Evolutionary conservation across 768 basidiomycete genomes (phyloP), one percentile per base, ranked within the genome.

Genomic region (Candolleomyces efflorescens): DNA sequence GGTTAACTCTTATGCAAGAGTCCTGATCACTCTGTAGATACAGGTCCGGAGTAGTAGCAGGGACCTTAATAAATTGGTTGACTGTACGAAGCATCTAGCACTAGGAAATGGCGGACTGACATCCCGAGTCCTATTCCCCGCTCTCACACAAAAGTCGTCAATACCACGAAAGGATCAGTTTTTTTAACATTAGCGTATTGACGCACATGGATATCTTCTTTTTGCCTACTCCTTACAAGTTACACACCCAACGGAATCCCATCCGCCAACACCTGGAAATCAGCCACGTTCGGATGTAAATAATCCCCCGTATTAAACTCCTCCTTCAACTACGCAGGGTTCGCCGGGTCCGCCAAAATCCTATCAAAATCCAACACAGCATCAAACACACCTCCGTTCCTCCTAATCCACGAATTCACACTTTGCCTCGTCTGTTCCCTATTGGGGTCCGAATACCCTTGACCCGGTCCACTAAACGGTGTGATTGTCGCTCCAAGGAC

Each of bases 401-500:
- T 71, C 39, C 73, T 65, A 37, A 82, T 79, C 66, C 69, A 81
- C 1, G 58, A 60, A 62, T 82, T 80, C 23, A 81, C 71, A 24
- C 69, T 63, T 67, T 75, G 73, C 41, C 79, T 62, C 39, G 75
- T 75, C 38, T 63, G 66, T 65, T 80, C 79, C 46, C 76, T 68
- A 38, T 67, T 65, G 13, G 74, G 69, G 63, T 69, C 69, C 23
- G 71, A 71, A 64, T 78, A 78, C n/a, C 72, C 68, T 58, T 73
- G 72, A 55, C 73, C 74, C 22, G 64, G 65, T 18, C 68, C 71
- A 55, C 70, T 65, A 71, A 81, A 78, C 3, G 80, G 79, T 32
- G 80, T 81, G 64, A 82, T 81, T 1, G 81, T 82, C 22, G 77
- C 77, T 2, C 68, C 80, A 65, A 79, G 79, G 38, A 80, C 68